phyloP scores from a whole-genome alignment of 2,329 filamentous ascomycete species.

The Neonectria sp. region DNA sequence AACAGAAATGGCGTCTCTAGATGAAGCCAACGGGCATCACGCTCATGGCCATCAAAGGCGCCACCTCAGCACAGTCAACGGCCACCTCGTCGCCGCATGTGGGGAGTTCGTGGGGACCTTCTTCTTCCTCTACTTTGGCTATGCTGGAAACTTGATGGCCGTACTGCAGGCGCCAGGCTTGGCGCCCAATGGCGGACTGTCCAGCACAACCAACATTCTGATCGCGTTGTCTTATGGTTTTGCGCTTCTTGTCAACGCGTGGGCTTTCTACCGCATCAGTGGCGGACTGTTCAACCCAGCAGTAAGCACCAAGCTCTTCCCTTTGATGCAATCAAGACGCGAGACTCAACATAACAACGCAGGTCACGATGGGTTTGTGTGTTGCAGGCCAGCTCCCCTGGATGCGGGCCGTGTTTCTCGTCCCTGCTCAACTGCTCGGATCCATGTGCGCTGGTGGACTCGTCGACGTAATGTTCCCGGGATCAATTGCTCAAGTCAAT shows the following conservation, averaged over 20 bases:
- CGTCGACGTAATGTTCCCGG: conserved; percentile 69
- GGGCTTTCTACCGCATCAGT: conserved; percentile 68
- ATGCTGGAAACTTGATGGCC: conserved; percentile 43
- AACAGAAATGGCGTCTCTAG: conserved; percentile 21
- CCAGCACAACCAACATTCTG: conserved; percentile 35
- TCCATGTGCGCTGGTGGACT: conserved; percentile 70
- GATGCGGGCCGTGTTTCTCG: conserved; percentile 54
- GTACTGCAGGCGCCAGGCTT: conserved; percentile 31
- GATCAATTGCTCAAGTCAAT: conserved; percentile 65
- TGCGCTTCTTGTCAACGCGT: conserved; percentile 65
- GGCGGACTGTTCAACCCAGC: conserved; percentile 61
- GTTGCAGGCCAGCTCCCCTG: conserved; percentile 38
- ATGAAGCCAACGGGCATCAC: not conserved
- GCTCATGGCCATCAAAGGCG: conserved; percentile 6
- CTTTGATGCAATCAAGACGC: not conserved
- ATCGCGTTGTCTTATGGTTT: conserved; percentile 43
- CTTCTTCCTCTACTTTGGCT: conserved; percentile 44
- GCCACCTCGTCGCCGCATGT: conserved; percentile 41
- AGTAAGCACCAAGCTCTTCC: conserved; percentile 16
- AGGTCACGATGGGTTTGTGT: conserved; percentile 43
- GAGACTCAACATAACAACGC: not conserved
- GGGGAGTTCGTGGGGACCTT: conserved; percentile 42
- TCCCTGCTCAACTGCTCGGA: conserved; percentile 68
- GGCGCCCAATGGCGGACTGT: conserved; percentile 25
- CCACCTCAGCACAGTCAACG: conserved; percentile 35